A percentile compares a stretch with the other conserved stretches of the same genome.
These are phyloP conservation scores for Hyphopichia khmerensis DNA, from an alignment of 1,139 yeast species.

Conservation along the genomic window DNA sequence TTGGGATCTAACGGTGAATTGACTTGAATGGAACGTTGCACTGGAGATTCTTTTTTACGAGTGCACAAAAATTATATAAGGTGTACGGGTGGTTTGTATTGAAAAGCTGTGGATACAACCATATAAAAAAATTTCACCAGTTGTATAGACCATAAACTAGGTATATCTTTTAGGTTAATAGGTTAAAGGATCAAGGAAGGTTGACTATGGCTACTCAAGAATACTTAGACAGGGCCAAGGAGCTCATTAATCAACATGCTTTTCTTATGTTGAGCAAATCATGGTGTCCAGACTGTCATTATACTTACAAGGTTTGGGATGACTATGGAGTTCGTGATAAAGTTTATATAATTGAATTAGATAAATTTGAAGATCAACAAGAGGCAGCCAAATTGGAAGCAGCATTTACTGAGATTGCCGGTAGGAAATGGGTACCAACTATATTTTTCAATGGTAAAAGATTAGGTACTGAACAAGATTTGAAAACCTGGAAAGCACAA, in stretches of 20 bases:
- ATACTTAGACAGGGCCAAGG: slow-evolving; percentile 34
- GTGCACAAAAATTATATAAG: no score
- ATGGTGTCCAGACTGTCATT: slow-evolving; percentile 80
- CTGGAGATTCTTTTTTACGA: no score
- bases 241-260: slow-evolving; percentile 44
- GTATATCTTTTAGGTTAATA: no score
- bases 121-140: no score
- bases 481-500: slow-evolving; percentile 42
- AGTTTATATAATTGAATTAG: slow-evolving; percentile 58
- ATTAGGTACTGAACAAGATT: slow-evolving; percentile 58
- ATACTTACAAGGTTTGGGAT: slow-evolving; percentile 54
- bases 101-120: no score
- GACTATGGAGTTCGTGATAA: slow-evolving; percentile 49
- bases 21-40: no score
- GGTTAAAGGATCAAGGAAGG: no score
- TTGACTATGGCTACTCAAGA: slow-evolving; percentile 1
- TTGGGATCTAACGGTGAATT: no score
- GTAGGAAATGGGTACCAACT: slow-evolving; percentile 73
- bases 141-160: no score
- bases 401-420: slow-evolving; percentile 60
- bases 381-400: slow-evolving; percentile 58
- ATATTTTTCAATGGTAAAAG: slow-evolving; percentile 62
- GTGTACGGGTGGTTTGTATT: no score
- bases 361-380: slow-evolving; percentile 45
- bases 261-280: slow-evolving; percentile 63